phyloP scores from a whole-genome alignment of 345 rosid genomes.

The Corchorus olitorius region DNA sequence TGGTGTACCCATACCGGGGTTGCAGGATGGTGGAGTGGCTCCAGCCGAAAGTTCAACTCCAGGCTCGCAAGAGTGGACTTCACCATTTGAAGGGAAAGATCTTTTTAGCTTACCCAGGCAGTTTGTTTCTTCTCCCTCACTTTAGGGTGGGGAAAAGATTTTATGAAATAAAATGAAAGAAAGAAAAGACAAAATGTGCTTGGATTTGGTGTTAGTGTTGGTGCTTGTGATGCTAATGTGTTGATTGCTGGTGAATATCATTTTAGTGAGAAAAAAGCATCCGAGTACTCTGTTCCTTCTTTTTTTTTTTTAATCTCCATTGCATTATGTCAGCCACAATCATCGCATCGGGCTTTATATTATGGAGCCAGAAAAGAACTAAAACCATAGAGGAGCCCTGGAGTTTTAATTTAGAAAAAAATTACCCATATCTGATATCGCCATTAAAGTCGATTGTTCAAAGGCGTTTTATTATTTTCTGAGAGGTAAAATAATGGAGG shows the following conservation, averaged over 20 bases:
- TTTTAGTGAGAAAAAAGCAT: slow-evolving; percentile 18
- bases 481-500: too few species aligned
- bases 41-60: slow-evolving; percentile 44
- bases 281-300: background rate
- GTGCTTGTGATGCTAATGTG: slow-evolving; percentile 32
- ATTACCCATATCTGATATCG: too few species aligned
- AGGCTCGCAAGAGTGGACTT: slow-evolving; percentile 73
- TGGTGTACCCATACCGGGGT: slow-evolving; percentile 40
- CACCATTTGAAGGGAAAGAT: slow-evolving; percentile 89
- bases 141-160: slow-evolving; percentile 48
- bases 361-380: background rate
- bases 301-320: background rate
- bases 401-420: too few species aligned
- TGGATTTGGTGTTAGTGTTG: slow-evolving; percentile 51
- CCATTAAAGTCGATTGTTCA: too few species aligned
- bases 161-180: slow-evolving; percentile 39
- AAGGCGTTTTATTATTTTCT: too few species aligned
- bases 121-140: slow-evolving; percentile 80
- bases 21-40: slow-evolving; percentile 42
- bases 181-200: slow-evolving; percentile 38
- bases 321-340: background rate
- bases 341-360: background rate
- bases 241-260: slow-evolving; percentile 20
- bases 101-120: slow-evolving; percentile 87
- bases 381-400: background rate